Evolutionary conservation across 495 filamentous ascomycete species (phyloP), one percentile per base, ranked within the genome.

Genomic region (Physcia stellaris): DNA sequence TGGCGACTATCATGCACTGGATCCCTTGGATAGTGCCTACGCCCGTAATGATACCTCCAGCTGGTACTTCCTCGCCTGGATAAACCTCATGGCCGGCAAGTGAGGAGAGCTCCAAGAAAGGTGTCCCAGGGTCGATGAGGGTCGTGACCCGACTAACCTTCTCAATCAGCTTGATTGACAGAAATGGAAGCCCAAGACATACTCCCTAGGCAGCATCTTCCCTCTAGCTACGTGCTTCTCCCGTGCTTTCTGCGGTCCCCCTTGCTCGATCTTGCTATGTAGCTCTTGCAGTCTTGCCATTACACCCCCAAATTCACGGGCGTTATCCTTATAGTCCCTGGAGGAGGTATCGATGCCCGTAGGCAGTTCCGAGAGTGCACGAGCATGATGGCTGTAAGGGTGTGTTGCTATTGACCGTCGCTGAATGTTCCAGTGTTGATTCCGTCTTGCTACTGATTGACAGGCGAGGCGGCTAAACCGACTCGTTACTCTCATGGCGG

Each of bases 121-220:
- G 78, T 1, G 82, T 87, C 26, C 87, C 86, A 0, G 83, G 78
- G 53, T 98, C 90, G 39, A 95, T 73, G 38, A 98, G 62, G 1
- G 85, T 79, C 0, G 86, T 83, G 20, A 98, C 72, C 6, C 90
- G 80, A 49, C 66, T 68, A 32, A 3, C 10, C 15, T 42, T 16
- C 10, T 3, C 9, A 11, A 13, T n/a, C 19, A 18, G 46, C 46
- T 43, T 34, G 24, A 15, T n/a, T 2, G 24, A n/a, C 9, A 28
- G 26, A 7, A 28, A 7, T 28, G 13, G 26, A 28, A 6, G 11
- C 7, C 24, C 33, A 7, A 24, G 44, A 44, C 53, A 47, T 52
- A 68, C 64, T 98, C 92, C 40, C 90, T 67, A 1, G 86, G 81
- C 12, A 98, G 67, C 90, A 98, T 95, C 67, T 95, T 96, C 36